Base-by-base conservation (phyloP, 306 rosid genomes). In the Erythrophleum fordii region DNA sequence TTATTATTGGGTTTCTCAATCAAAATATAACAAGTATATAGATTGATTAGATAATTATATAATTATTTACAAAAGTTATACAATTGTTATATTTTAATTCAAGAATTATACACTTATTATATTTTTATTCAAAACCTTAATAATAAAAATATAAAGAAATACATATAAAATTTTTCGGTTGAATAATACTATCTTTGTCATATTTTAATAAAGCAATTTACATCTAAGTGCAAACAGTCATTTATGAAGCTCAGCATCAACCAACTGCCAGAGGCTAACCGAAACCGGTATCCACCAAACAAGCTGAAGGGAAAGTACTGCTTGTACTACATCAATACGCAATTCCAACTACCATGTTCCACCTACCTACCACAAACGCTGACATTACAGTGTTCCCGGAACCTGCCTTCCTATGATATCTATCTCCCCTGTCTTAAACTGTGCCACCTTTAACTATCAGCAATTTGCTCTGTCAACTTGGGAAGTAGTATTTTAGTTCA, bases 311-410 rank as follows among this genome's bases (percentile, higher is more conserved):
- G 46, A 70, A 75, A 83, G 87, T 74, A 83, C 75, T 17, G 51
- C 17, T 16, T 14, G 52, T 46, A 46, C 18, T 46, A 1, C 52
- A 46, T 10, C 2, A 11, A 46, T 14, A 10, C 8, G 46, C 8
- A 0, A 62, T 5, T 28, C 53, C 83, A 67, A 70, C 79, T 51
- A 62, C 78, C 46, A 71, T 53, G 53, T 39, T 8, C 0, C 42
- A 3, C 42, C 71, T 71, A 84, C 82, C 87, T 62, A 84, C 73
- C 82, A 14, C 69, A 8, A 37, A 60, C 41, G 29, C 82, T 69
- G 29, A 76, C 81, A 69, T 25, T 39, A 42, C 52, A n/a, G 29
- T 20, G 34, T 44, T 73, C 58, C 42, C 5, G 8, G 7, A 72
- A 79, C 49, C 59, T 45, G 48, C 35, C 53, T 45, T 22, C 2